Evolutionary conservation across 2,329 filamentous ascomycete species (phyloP).

Genomic region (Colletotrichum ledebouriae): DNA sequence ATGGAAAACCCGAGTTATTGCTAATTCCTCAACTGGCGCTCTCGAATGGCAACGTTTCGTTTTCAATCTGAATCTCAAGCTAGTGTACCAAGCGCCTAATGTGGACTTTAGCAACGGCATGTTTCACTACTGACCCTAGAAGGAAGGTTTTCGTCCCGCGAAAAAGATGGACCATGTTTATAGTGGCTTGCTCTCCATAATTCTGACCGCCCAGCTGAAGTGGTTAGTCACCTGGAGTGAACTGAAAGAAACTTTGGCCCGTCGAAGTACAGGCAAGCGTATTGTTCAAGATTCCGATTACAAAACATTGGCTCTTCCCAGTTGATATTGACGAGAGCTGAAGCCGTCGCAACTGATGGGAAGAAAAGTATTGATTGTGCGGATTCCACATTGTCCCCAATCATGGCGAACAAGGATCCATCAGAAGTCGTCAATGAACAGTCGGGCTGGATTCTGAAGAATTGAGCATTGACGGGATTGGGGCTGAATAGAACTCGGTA

Average conservation of each 20-base stretch:
- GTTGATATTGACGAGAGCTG: neutral
- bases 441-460: conserved; percentile 1
- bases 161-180: neutral
- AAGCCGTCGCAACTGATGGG: neutral
- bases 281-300: neutral
- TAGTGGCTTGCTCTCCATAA: neutral
- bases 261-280: neutral
- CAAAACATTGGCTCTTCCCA: neutral
- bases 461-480: neutral
- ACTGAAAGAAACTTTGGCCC: neutral
- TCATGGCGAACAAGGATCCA: neutral
- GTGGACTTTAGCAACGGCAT: too few species aligned
- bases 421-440: neutral
- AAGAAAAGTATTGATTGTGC: conserved; percentile 1
- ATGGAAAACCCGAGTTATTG: too few species aligned
- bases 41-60: too few species aligned
- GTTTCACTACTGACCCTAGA: too few species aligned
- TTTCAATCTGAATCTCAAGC: too few species aligned
- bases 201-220: neutral
- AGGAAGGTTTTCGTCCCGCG: too few species aligned
- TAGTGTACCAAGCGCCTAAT: too few species aligned
- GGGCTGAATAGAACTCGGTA: neutral
- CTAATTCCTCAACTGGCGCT: too few species aligned
- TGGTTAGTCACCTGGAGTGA: neutral
- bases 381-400: neutral